Conservation (phyloP, 345 rosid species). For the Acer yangbiense region DNA sequence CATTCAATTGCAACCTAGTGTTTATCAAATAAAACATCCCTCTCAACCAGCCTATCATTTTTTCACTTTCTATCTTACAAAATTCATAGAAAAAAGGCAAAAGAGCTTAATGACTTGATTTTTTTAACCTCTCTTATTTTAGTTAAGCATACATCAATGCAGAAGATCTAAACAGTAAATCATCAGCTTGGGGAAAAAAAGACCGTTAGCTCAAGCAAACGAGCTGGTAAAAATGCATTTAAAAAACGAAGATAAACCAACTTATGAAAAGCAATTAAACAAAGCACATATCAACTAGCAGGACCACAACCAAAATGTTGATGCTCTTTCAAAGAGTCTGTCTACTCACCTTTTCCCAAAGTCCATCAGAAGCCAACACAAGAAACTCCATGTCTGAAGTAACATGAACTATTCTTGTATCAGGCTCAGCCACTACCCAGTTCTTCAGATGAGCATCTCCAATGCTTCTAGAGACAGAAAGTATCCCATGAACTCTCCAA, state of each 20-base stretch:
- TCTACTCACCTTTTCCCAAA: slow-evolving; percentile 67
- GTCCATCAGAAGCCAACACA: slow-evolving; percentile 81
- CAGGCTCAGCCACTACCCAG: slow-evolving; percentile 84
- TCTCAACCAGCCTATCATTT: not conserved
- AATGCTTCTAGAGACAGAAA: slow-evolving; percentile 75
- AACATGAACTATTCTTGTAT: slow-evolving; percentile 46
- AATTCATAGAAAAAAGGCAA: not conserved
- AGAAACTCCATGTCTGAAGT: slow-evolving; percentile 73
- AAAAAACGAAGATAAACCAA: not conserved
- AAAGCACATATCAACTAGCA: not conserved
- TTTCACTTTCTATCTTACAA: not conserved
- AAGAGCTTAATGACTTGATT: not conserved
- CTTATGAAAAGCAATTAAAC: not conserved
- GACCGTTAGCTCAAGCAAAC: too few species aligned
- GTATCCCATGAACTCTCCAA: slow-evolving; percentile 84
- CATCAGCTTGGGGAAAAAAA: not conserved
- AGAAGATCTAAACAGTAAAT: not conserved
- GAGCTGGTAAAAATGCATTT: not conserved
- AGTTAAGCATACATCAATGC: not conserved
- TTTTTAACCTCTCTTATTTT: not conserved
- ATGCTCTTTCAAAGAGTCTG: not conserved
- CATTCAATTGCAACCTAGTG: not conserved
- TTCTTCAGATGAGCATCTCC: slow-evolving; percentile 85
- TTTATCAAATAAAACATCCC: not conserved
- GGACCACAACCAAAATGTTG: not conserved